These are phyloP conservation scores for Blastomyces emzantsi DNA, from an alignment of 2,329 filamentous ascomycete species.

Conservation along the genomic window DNA sequence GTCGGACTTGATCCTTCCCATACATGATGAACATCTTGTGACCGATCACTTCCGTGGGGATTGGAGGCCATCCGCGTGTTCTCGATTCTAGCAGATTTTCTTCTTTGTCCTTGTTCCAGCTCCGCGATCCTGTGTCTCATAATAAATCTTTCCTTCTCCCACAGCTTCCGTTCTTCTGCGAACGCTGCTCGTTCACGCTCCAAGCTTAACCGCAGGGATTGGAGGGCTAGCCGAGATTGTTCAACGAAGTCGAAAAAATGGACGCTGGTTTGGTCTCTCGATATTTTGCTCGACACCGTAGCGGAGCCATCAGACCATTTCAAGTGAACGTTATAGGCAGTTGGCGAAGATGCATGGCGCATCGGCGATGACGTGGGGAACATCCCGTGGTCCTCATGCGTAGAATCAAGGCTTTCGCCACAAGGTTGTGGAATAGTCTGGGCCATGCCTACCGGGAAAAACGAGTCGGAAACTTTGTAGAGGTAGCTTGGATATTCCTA, in stretches of 20 bases:
- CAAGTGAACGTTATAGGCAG: constrained; percentile 27
- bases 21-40: constrained; percentile 25
- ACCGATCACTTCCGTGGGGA: not conserved
- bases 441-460: not conserved
- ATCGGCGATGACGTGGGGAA: constrained; percentile 31
- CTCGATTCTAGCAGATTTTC: not conserved
- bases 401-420: constrained; percentile 2
- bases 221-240: constrained; percentile 33
- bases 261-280: constrained; percentile 17
- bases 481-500: not conserved
- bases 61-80: constrained; percentile 1
- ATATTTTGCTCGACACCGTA: constrained; percentile 13
- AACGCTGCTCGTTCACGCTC: constrained; percentile 35
- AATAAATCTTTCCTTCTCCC: constrained; percentile 37
- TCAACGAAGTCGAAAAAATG: constrained; percentile 34
- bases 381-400: constrained; percentile 37
- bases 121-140: constrained; percentile 35
- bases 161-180: constrained; percentile 36
- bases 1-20: constrained; percentile 38
- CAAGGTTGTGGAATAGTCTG: constrained; percentile 2
- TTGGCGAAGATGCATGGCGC: constrained; percentile 33
- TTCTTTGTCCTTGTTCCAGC: constrained; percentile 24
- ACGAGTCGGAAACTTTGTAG: not conserved
- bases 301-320: constrained; percentile 19
- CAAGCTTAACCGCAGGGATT: constrained; percentile 31